Conservation (phyloP, 2,329 filamentous ascomycete genomes). For the Monilinia laxa region DNA sequence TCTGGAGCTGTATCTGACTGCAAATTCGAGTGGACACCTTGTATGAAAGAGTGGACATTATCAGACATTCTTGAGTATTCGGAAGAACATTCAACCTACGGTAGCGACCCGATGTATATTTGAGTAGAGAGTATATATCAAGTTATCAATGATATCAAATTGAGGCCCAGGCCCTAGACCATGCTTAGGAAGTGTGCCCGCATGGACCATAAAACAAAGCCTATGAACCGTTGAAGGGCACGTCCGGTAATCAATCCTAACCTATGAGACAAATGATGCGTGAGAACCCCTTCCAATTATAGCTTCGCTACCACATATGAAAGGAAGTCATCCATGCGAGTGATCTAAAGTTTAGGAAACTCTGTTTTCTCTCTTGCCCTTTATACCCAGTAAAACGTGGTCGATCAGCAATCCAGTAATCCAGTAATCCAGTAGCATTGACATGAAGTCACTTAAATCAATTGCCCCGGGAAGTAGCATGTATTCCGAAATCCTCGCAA, state of each 20-base stretch:
- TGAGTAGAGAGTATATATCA: constrained; percentile 10
- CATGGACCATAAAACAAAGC: neutral
- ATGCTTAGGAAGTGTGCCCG: neutral
- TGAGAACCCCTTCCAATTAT: constrained; percentile 3
- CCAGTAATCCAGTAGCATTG: too few relatives aligned
- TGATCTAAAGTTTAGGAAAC: constrained; percentile 1
- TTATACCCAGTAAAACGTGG: neutral
- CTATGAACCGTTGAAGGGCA: constrained; percentile 15
- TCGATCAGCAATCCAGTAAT: neutral
- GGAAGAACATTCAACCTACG: constrained; percentile 1
- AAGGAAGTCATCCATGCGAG: constrained; percentile 9
- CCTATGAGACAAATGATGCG: constrained; percentile 8
- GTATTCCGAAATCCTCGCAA: constrained; percentile 6
- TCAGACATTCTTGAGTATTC: constrained; percentile 6
- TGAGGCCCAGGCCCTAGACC: neutral
- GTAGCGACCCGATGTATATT: constrained; percentile 15
- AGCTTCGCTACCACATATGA: constrained; percentile 10
- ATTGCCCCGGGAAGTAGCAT: neutral
- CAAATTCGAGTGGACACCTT: constrained; percentile 4
- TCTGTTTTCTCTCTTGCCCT: constrained; percentile 7
- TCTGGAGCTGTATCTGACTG: neutral
- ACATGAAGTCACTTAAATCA: too few relatives aligned
- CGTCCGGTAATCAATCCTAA: constrained; percentile 9
- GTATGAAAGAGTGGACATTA: constrained; percentile 10
- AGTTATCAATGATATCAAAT: neutral